Evolutionary conservation across 148 eudicot genomes (phyloP), one percentile per base, ranked within the genome.

Genomic region (Heliamphora exappendiculata): DNA sequence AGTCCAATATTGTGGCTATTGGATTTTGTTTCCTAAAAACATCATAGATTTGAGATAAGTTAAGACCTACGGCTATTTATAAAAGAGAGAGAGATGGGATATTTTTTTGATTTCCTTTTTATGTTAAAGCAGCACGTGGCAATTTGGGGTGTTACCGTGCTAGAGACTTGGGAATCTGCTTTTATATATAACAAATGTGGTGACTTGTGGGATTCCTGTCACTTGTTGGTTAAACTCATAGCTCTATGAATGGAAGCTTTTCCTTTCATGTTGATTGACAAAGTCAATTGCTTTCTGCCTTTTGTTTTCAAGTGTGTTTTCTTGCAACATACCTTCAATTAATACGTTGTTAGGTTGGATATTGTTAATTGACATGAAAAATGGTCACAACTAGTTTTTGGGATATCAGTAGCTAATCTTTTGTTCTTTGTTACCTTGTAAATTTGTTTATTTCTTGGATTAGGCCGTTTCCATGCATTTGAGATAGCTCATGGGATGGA

Each of bases 391-490:
- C 31, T 31, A 10, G 37, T 33, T 47, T 57, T 8, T 24, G 66
- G 4, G 31, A 24, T 31, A 71, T 58, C 20, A 9, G 8, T 67
- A 51, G 60, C 24, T 55, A 33, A 55, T 26, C 0, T 7, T 54
- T 76, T 65, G 33, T 67, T 39, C 7, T 59, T 67, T 50, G 16
- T 68, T 11, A 69, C 22, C 68, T 53, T 74, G 70, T 47, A 75
- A 42, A 54, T 78, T 29, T 55, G 36, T 68, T 36, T 57, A 19
- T 69, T 44, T 76, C 70, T 63, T 81, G 59, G 47, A 77, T 49
- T 82, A 95, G 99, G 99, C 75, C 99, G 97, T 59, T 93, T 95
- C 81, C 94, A 93, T 86, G 99, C 99, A 67, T 88, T 95, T 75
- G 99, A 95, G 85, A 89, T 86, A 84, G 93, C 94, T 72, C 99